These are phyloP conservation scores for Clavispora asparagi DNA, from an alignment of 805 yeast species.

Conservation along the genomic window DNA sequence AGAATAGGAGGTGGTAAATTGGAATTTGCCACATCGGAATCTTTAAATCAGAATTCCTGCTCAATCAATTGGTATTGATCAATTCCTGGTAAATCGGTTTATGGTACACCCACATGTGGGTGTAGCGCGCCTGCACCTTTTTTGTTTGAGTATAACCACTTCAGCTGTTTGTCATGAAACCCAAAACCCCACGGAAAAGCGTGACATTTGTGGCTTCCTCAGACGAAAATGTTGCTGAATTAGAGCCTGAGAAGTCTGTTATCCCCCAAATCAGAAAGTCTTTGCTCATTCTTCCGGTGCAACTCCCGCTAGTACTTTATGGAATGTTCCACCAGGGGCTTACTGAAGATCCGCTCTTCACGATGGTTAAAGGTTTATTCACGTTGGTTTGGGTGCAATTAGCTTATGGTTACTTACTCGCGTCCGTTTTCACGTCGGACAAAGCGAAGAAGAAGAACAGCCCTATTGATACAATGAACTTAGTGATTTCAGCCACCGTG, in stretches of 20 bases:
- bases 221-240: not conserved
- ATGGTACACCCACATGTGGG: no score
- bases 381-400: conserved; percentile 20
- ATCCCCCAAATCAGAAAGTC: conserved; percentile 7
- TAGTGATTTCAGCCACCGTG: conserved; percentile 11
- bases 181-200: conserved; percentile 10
- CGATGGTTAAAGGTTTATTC: conserved; percentile 23
- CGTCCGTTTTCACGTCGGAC: not conserved
- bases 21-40: no score
- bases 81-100: no score
- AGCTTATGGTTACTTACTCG: conserved; percentile 14
- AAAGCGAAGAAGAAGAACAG: conserved; percentile 2
- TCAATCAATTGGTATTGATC: no score
- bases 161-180: conserved; percentile 3
- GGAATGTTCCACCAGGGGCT: conserved; percentile 30
- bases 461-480: conserved; percentile 5
- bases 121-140: not conserved
- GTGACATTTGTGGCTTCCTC: conserved; percentile 9
- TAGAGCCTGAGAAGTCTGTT: not conserved
- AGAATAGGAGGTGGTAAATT: no score
- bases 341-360: conserved; percentile 16
- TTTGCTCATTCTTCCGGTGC: conserved; percentile 23
- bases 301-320: conserved; percentile 20
- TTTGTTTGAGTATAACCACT: not conserved
- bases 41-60: no score